Evolutionary conservation across 2,329 filamentous ascomycete genomes (phyloP), one percentile per base, ranked within the genome.

Genomic region (Cryphonectria nitschkei): DNA sequence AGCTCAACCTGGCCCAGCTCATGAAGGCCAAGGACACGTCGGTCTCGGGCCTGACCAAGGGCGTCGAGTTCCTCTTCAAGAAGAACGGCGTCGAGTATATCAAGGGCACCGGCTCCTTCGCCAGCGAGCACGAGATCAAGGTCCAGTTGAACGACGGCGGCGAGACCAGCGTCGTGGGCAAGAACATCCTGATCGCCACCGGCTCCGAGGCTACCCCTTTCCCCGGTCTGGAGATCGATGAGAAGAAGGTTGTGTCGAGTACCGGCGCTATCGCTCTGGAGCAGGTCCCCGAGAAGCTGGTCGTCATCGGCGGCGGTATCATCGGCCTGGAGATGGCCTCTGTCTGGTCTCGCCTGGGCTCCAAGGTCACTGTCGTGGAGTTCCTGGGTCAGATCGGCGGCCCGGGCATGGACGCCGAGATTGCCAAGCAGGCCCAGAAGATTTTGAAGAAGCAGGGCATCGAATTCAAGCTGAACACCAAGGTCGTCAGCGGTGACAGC

Each of bases 61-160:
- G 96, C 81, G 93, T 99, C 75, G 96, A 99, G 84, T 99, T 95
- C 81, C 87, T 99, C 74, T 92, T 99, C 85, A 98, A 98, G 91
- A 98, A 99, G 89, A 99, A 99, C 85, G 93, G 94, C 74, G 96
- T 98, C 76, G 94, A 98, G 81, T 99, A 98, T 84, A 88, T 98
- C 85, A 98, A 98, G 87, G 96, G 96, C 76, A 90, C 93, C 67
- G 95, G 92, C 76, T 88, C 93, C 63, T 97, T 98, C 80, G 88
- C 91, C 78, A 93, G 93, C 81, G 93, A 97, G 84, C 90, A 98
- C 84, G 95, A 96, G 78, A 84, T 99, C 83, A 95, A 94, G 83
- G 93, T 99, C 77, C 91, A 92, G 79, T 89, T 98, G 73, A 89
- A 92, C 77, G 95, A 98, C 29, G 96, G 96, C 77, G 95, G 95